Evolutionary conservation across 2,329 filamentous ascomycete species (phyloP).

Genomic region (Hypoxylon sp.): DNA sequence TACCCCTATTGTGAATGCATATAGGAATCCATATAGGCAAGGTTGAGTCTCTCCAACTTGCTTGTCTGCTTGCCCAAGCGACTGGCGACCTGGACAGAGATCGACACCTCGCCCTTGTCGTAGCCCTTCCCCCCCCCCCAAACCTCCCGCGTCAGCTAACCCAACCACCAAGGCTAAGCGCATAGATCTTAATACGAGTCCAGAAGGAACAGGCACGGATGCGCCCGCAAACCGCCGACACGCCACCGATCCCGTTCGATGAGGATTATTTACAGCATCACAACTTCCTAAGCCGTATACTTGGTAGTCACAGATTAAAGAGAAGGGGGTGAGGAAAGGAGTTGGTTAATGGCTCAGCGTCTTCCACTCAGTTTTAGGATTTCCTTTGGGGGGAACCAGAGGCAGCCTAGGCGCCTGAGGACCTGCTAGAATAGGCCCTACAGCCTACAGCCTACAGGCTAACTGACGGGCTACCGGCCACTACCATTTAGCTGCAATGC

Average conservation of each 20-base stretch:
- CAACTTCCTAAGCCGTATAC: slow-evolving; percentile 21
- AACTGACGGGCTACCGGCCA: too few relatives aligned
- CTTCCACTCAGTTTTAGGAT: slow-evolving; percentile 27
- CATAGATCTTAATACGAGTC: not conserved
- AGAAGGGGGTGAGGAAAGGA: slow-evolving; percentile 7
- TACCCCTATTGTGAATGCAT: not conserved
- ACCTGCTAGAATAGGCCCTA: slow-evolving; percentile 3
- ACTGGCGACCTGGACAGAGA: not conserved
- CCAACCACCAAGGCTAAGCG: not conserved
- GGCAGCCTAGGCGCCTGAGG: slow-evolving; percentile 2
- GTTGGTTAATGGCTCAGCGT: slow-evolving; percentile 17
- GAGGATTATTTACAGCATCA: slow-evolving; percentile 13
- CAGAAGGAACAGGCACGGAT: slow-evolving; percentile 6
- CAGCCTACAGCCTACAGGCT: too few relatives aligned
- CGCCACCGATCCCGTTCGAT: slow-evolving; percentile 19
- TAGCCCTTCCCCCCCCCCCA: not conserved
- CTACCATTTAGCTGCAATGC: too few relatives aligned
- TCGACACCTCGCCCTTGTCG: not conserved
- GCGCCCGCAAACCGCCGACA: slow-evolving; percentile 3
- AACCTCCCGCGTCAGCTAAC: slow-evolving; percentile 7
- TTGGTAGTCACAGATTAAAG: slow-evolving; percentile 11
- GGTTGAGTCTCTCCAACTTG: slow-evolving; percentile 18
- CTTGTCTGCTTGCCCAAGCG: too few relatives aligned
- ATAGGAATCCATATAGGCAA: slow-evolving; percentile 7
- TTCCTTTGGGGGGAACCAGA: slow-evolving; percentile 14